Conservation (phyloP, 331 rosid species). For the Acacia pycnantha region DNA sequence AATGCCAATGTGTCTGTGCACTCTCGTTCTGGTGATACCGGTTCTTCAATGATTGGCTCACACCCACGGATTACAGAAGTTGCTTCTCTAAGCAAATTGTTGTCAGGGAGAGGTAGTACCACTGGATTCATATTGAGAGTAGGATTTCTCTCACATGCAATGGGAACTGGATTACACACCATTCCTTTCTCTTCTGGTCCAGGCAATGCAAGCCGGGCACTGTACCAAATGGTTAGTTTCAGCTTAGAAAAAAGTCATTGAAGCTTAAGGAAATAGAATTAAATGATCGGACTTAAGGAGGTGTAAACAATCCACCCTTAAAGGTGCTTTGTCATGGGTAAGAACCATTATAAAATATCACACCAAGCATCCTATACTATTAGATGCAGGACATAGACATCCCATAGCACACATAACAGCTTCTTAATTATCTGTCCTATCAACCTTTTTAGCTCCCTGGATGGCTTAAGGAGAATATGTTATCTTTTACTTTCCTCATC, state of each 20-base stretch:
- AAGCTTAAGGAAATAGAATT: conserved; percentile 10
- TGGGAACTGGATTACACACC: conserved; percentile 44
- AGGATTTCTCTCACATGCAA: conserved; percentile 37
- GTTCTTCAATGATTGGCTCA: conserved; percentile 92
- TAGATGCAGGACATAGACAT: background rate
- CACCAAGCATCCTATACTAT: background rate
- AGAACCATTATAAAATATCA: background rate
- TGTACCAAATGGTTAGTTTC: conserved; percentile 45
- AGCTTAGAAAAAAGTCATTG: conserved; percentile 24
- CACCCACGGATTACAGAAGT: conserved; percentile 36
- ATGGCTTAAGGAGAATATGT: background rate
- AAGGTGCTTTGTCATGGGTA: background rate
- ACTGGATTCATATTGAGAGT: conserved; percentile 33
- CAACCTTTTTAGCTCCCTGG: background rate
- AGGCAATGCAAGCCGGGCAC: conserved; percentile 93
- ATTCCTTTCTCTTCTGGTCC: conserved; percentile 79
- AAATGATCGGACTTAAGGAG: background rate
- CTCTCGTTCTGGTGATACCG: conserved; percentile 78
- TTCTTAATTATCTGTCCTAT: background rate
- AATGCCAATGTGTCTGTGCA: conserved; percentile 34
- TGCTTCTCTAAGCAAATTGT: conserved; percentile 33
- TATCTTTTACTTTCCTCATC: conserved; percentile 8
- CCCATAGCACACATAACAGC: background rate
- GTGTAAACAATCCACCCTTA: background rate
- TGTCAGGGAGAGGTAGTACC: conserved; percentile 54